These are phyloP conservation scores for Penicillium canescens DNA, from an alignment of 495 filamentous ascomycete genomes.

Conservation along the genomic window DNA sequence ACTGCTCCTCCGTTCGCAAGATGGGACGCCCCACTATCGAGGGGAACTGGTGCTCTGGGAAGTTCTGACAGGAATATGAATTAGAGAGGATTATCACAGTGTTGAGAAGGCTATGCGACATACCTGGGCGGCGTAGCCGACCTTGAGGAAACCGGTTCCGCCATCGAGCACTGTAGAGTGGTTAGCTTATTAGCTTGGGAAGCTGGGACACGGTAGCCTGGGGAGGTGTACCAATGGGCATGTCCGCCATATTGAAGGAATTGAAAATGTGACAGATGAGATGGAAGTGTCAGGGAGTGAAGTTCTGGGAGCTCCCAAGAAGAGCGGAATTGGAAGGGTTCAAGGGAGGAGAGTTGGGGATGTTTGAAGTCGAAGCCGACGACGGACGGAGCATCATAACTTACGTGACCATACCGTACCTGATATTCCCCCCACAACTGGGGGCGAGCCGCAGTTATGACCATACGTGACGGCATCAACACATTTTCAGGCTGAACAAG, in stretches of 20 bases:
- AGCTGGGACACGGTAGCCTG: conserved; percentile 29
- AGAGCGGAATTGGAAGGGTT: conserved; percentile 23
- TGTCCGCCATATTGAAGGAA: conserved; percentile 60
- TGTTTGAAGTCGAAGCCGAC: conserved; percentile 21
- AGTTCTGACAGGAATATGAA: conserved; percentile 63
- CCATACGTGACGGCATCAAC: conserved; percentile 15
- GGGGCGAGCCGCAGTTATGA: conserved; percentile 12
- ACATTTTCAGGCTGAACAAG: background rate
- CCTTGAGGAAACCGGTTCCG: conserved; percentile 99
- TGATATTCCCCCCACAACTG: conserved; percentile 19
- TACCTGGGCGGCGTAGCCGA: conserved; percentile 92
- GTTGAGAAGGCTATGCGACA: conserved; percentile 16
- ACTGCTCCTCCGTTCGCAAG: conserved; percentile 88
- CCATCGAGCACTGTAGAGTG: conserved; percentile 86
- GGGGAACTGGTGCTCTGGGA: conserved; percentile 96
- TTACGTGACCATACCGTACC: conserved; percentile 36
- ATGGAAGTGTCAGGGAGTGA: background rate
- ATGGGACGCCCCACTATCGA: conserved; percentile 98
- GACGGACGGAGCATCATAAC: conserved; percentile 25
- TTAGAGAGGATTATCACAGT: conserved; percentile 8
- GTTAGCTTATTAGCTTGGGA: conserved; percentile 29
- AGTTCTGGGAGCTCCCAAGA: conserved; percentile 19
- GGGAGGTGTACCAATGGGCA: conserved; percentile 64
- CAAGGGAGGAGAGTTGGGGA: conserved; percentile 19
- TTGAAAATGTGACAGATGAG: background rate